Evolutionary conservation across 495 filamentous ascomycete genomes (phyloP), one percentile per base, ranked within the genome.

Genomic region (Daldinia grandis): DNA sequence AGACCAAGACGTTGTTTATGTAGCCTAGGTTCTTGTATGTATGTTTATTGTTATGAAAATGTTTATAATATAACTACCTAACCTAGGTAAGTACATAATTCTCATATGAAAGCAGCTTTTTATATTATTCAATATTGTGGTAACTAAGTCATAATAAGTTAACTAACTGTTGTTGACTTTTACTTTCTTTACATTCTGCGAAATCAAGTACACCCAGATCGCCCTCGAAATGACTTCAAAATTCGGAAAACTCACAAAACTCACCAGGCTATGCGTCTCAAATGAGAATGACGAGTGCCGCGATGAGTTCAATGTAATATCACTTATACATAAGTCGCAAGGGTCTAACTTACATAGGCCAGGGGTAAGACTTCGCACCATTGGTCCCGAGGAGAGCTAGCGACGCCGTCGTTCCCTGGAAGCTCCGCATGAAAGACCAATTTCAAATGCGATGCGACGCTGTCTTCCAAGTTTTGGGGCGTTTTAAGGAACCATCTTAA

Each of bases 391-490:
- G 47, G 15, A 19, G n/a, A 50, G 21, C 35, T 62, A 61, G 44
- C 58, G n/a, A 38, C 15, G 2, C 28, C 55, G n/a, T 58, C 25
- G 24, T 38, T 24, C 17, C 62, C 40, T 65, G 35, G 62, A 57
- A 58, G 2, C 15, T 59, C 37, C 19, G 66, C 66, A 69, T 69
- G 51, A 69, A 50, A 35, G 27, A 28, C 50, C 66, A 69, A 69
- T 69, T 58, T 61, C 24, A 44, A 63, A 56, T 63, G 59, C 59
- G 40, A 56, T 63, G 59, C 59, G 40, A 69, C 59, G 42, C 49
- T 25, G 58, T 44, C 51, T 63, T 69, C 59, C 66, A 63, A 58
- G 50, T 64, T 69, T 69, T 69, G 40, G 59, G 59, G 58, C 40
- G 66, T 62, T 69, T 68, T 50, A 30, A n/a, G n/a, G 17, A 19